Evolutionary conservation across 768 basidiomycete genomes (phyloP), one percentile per base, ranked within the genome.

Genomic region (Boletellus sp.): DNA sequence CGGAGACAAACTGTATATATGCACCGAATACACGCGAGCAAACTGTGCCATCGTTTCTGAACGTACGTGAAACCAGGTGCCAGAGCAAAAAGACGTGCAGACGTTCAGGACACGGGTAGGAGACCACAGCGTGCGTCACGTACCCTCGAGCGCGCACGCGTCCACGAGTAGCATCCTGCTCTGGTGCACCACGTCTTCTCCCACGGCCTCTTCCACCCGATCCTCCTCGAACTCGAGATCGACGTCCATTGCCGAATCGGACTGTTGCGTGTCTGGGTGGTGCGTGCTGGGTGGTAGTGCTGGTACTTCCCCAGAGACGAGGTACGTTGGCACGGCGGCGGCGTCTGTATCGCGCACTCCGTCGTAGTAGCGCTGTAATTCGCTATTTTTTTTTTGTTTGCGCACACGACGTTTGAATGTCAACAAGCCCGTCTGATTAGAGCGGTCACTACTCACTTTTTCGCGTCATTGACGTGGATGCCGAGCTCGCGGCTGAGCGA

Each of bases 381-480:
- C 83, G 58, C 90, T 91, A 39, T 45, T n/a, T 3, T 8, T 28
- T 28, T 8, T 43, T 45, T n/a, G n/a, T n/a, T n/a, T n/a, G n/a
- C n/a, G 22, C 35, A 43, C 22, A 32, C 26, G 32, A 23, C 11
- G 16, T 45, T 10, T 11, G 28, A 28, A 11, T 10, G 28, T 28
- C 28, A 28, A 28, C 28, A 28, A 28, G 11, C 9, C 28, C 28
- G 28, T 28, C 28, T 28, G 28, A 28, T 28, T 9, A 8, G 9
- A 11, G 28, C 28, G 28, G 28, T 8, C 8, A 28, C 28, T 8
- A 8, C 61, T 49, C 44, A 90, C 90, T 83, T 85, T 64, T 90
- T 92, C 17, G 90, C 89, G 33, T 70, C 69, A 65, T 90, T 87
- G 59, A 90, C 87, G 58, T 90, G 84, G 46, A 91, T 74, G 0